Evolutionary conservation across 345 rosid species (phyloP), one percentile per base, ranked within the genome.

Genomic region (Heritiera fomes): DNA sequence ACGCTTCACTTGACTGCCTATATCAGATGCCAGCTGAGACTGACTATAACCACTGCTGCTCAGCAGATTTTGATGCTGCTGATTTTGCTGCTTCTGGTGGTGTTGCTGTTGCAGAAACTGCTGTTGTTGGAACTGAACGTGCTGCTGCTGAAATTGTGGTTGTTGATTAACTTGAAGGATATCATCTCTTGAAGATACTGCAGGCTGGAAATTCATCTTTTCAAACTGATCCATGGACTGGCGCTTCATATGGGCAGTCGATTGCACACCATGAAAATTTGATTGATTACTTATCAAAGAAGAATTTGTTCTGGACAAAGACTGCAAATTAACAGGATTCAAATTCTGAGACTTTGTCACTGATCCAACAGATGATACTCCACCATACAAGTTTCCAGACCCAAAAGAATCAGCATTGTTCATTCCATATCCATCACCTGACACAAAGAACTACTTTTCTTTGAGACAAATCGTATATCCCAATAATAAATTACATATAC

Each of bases 401-500:
- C 89, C 91, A 15, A 90, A 73, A 80, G 90, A 78, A 80, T 89
- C 93, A 68, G 87, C 80, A 84, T 73, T 87, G 80, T 75, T 81
- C 80, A 87, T 55, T 81, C 89, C 90, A 89, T 84, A 87, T 60
- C 88, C 94, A 83, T 90, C 97, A 83, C 93, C 99, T 95, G 89
- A 83, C 45, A 82, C 75, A 77, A 32, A 38, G 46, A 67, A 76
- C 77, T 59, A 49, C 62, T 66, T 66, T 43, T 59, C 45, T 65
- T 58, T 83, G 71, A 78, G 63, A 80, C 71, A 73, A 75, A 50
- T 71, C 10, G 52, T 53, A 62, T 20, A 65, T 53, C 45, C 78
- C 18, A 67, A 78, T 62, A 70, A 53, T 63, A 73, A 81, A 76
- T 75, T 64, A 62, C 73, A 81, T 78, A 62, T n/a, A 56, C 71